Evolutionary conservation across 108 stramenopile species (phyloP), one percentile per base, ranked within the genome.

Genomic region (Nitzschia palea): DNA sequence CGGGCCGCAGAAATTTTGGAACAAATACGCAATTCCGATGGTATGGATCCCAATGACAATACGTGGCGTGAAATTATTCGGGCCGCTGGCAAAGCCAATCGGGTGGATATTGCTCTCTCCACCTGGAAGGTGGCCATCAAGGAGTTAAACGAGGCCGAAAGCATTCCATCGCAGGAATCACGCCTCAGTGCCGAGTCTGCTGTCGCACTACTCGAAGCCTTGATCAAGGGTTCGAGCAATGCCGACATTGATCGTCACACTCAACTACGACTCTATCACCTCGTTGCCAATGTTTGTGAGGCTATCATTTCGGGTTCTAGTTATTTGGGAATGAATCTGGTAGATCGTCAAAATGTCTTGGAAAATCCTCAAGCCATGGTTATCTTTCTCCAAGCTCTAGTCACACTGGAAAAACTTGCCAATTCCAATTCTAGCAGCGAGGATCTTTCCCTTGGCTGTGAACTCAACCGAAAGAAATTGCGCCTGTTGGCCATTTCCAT

Each of bases 51-150:
- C 18, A 91, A 90, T 44, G 74, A 78, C 18, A 68, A 40, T 8
- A 80, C 94, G 1, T 93, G 82, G 82, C 73, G 82, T 45, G 79
- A 87, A 51, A 61, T 87, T 0, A 18, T 95, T 26, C 74, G 77
- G 26, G 81, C 86, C 0, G 89, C 94, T 5, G 71, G 65, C 9
- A 80, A 80, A 22, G 80, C 83, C 18, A 64, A 76, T 23, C 71
- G 77, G 9, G 76, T 80, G 40, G 86, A 85, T 67, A 6, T 85
- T 33, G 88, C 82, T 0, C 69, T 88, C 31, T 29, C 27, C 1
- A 62, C 83, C 1, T 95, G 89, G 91, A 62, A 78, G n/a, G 36
- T 30, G 9, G 85, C 80, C 30, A 47, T 88, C 30, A 56, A 47
- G 42, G 76, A 72, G 50, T 37, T 45, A 2, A 57, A 79, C 56